phyloP scores from a whole-genome alignment of 2,329 filamentous ascomycete genomes.

The Pseudogymnoascus sp. region DNA sequence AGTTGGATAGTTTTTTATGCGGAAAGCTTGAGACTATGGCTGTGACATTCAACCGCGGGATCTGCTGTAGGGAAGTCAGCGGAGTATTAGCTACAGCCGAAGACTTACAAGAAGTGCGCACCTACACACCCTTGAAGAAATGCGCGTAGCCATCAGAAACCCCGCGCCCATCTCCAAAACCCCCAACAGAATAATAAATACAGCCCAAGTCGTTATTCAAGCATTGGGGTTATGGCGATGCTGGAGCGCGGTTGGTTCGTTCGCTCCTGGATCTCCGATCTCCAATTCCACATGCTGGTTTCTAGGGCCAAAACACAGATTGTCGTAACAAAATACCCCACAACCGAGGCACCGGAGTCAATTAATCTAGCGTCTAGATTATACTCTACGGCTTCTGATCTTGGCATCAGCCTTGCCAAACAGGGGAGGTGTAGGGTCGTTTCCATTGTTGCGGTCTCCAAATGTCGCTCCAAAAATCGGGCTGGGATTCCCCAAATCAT shows the following conservation, averaged over 20 bases:
- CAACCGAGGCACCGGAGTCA: background rate
- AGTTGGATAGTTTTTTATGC: background rate
- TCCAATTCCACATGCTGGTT: background rate
- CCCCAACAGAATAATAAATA: background rate
- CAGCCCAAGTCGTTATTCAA: background rate
- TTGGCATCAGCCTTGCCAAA: background rate
- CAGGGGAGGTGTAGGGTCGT: background rate
- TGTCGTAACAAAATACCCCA: background rate
- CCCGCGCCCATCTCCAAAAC: background rate
- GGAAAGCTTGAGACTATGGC: background rate
- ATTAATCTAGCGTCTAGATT: background rate
- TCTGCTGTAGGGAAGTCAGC: background rate
- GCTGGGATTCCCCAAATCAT: background rate
- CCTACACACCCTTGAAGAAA: background rate
- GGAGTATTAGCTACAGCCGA: background rate
- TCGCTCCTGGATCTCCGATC: background rate
- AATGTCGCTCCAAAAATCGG: background rate
- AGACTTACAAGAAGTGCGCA: background rate
- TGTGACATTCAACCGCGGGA: background rate
- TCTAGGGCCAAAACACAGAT: no score
- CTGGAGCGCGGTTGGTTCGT: background rate
- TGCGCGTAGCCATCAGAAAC: background rate
- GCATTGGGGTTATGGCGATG: background rate
- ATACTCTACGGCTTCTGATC: background rate
- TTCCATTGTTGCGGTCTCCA: background rate